A percentile compares a stretch with the other conserved stretches of the same genome.
Evolutionary conservation across 2,329 filamentous ascomycete genomes (phyloP).

Genomic region (Pseudofabraea citricarpa): DNA sequence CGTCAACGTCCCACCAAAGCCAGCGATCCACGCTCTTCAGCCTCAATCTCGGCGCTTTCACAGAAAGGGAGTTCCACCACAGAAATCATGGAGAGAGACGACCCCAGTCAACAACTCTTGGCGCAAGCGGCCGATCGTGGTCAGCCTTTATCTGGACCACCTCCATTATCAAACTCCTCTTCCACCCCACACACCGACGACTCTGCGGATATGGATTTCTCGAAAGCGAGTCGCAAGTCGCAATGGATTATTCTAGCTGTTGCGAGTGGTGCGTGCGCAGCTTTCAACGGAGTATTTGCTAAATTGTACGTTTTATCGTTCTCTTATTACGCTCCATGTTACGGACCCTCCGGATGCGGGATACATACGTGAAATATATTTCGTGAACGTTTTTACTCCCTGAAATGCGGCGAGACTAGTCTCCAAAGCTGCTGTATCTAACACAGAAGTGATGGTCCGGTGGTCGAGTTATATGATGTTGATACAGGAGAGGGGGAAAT

Average conservation of each 20-base stretch:
- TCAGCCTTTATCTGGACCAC: conserved; percentile 1
- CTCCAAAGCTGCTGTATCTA: no score
- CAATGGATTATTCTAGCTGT: conserved; percentile 67
- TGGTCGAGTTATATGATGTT: no score
- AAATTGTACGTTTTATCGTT: conserved; percentile 73
- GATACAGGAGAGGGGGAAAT: not conserved
- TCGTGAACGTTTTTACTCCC: no score
- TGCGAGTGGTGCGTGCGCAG: conserved; percentile 71
- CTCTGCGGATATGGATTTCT: conserved; percentile 19
- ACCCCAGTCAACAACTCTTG: not conserved
- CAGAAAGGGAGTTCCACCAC: not conserved
- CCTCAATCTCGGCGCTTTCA: not conserved
- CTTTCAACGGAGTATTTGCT: conserved; percentile 70
- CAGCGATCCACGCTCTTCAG: not conserved
- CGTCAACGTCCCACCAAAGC: conserved; percentile 10
- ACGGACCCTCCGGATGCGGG: no score
- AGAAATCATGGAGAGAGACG: conserved; percentile 1
- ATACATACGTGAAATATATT: no score
- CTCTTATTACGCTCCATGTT: no score
- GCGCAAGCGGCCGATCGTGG: not conserved
- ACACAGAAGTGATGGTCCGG: no score
- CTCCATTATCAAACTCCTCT: not conserved
- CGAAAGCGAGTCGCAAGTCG: conserved; percentile 30
- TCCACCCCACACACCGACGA: conserved; percentile 2
- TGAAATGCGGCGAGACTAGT: no score